Conservation (phyloP, 2,329 filamentous ascomycete genomes). For the Pseudonectria buxi region DNA sequence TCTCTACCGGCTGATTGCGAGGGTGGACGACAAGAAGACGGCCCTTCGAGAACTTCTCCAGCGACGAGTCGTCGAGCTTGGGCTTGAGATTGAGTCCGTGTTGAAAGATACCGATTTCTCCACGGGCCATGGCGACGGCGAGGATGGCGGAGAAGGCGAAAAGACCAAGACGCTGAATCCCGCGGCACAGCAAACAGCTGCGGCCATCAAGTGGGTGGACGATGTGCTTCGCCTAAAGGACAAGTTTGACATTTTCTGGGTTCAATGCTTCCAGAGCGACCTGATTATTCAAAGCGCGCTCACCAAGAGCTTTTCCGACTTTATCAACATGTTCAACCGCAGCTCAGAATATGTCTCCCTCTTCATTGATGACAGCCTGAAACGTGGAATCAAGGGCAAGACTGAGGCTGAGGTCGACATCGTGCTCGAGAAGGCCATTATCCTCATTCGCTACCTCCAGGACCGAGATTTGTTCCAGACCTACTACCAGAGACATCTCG, state of each 20-base stretch:
- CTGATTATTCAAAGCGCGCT: constrained; percentile 73
- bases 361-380: constrained; percentile 94
- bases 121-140: constrained; percentile 33
- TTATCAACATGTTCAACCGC: constrained; percentile 84
- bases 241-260: constrained; percentile 80
- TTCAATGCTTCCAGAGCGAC: constrained; percentile 65
- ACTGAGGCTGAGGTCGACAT: constrained; percentile 80
- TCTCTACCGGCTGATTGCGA: constrained; percentile 69
- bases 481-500: constrained; percentile 97
- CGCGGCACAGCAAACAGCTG: constrained; percentile 72
- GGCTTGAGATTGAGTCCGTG: constrained; percentile 71
- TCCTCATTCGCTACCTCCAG: constrained; percentile 76
- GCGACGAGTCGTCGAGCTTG: constrained; percentile 69
- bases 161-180: constrained; percentile 32
- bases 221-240: constrained; percentile 80
- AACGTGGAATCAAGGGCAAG: constrained; percentile 88
- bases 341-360: constrained; percentile 90
- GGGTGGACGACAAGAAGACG: constrained; percentile 68
- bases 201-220: constrained; percentile 92
- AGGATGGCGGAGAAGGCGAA: constrained; percentile 40
- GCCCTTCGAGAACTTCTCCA: constrained; percentile 67
- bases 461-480: constrained; percentile 94
- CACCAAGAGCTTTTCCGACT: constrained; percentile 81
- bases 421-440: constrained; percentile 83
- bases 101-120: constrained; percentile 51